Evolutionary conservation across 2,329 filamentous ascomycete species (phyloP).

Genomic region (Grosmannia huntii): DNA sequence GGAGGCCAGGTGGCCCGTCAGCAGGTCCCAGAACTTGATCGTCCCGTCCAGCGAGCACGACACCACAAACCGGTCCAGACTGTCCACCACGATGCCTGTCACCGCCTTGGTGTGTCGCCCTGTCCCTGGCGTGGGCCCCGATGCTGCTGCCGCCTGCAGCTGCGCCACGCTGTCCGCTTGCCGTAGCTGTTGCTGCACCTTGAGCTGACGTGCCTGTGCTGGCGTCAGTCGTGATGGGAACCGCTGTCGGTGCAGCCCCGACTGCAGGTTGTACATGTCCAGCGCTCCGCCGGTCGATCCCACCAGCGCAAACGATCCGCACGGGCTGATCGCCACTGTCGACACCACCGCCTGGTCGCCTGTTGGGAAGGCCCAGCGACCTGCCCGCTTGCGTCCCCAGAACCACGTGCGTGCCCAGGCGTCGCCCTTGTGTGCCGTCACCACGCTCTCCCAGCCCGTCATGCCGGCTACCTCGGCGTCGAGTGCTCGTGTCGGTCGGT

Average conservation of each 20-base stretch:
- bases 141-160: slow-evolving; percentile 29
- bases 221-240: slow-evolving; percentile 73
- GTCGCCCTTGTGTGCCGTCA: slow-evolving; percentile 84
- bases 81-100: slow-evolving; percentile 78
- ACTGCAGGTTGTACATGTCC: slow-evolving; percentile 96
- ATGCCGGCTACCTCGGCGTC: slow-evolving; percentile 61
- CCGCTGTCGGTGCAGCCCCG: slow-evolving; percentile 72
- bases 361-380: slow-evolving; percentile 84
- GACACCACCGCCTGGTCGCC: slow-evolving; percentile 72
- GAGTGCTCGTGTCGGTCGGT: slow-evolving; percentile 40
- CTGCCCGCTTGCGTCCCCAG: slow-evolving; percentile 88
- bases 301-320: slow-evolving; percentile 84
- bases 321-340: slow-evolving; percentile 78
- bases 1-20: slow-evolving; percentile 64
- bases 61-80: slow-evolving; percentile 73
- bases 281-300: slow-evolving; percentile 74
- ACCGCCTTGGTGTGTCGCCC: slow-evolving; percentile 72
- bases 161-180: slow-evolving; percentile 42
- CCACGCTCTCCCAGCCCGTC: slow-evolving; percentile 94
- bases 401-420: slow-evolving; percentile 89
- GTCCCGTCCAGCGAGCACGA: slow-evolving; percentile 85
- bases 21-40: slow-evolving; percentile 95
- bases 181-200: slow-evolving; percentile 50
- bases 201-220: slow-evolving; percentile 64
- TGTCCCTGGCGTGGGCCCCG: slow-evolving; percentile 31